Percentiles rank a stretch among this genome's conserved stretches.
These are phyloP conservation scores for Nannizzia gypsea DNA, from an alignment of 2,329 filamentous ascomycete species.

Conservation along the genomic window DNA sequence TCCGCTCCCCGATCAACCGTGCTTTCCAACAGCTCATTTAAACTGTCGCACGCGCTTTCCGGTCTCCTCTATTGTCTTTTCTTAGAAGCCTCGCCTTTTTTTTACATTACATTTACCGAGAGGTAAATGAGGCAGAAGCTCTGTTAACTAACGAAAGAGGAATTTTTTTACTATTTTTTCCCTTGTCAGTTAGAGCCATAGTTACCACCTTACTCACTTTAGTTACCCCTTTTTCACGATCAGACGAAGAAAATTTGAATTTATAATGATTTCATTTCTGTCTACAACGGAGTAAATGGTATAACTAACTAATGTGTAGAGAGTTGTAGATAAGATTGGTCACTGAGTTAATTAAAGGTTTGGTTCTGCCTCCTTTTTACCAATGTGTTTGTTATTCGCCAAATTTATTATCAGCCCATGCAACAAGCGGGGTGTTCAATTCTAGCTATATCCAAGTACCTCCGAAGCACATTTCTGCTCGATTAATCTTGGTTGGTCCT, in stretches of 20 bases:
- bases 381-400: background rate
- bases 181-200: background rate
- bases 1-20: slow-evolving; percentile 91
- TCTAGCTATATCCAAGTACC: slow-evolving; percentile 1
- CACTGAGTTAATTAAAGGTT: background rate
- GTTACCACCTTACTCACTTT: background rate
- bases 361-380: background rate
- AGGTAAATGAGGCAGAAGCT: background rate
- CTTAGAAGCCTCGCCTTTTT: background rate
- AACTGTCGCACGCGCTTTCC: slow-evolving; percentile 18
- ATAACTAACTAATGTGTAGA: too few relatives aligned
- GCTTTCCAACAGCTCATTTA: slow-evolving; percentile 97
- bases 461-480: background rate
- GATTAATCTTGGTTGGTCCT: background rate
- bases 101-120: background rate
- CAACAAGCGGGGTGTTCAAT: background rate
- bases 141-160: background rate
- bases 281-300: background rate
- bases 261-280: background rate
- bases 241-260: background rate
- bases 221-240: background rate
- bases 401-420: background rate
- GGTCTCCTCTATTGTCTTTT: background rate
- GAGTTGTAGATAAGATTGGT: background rate
- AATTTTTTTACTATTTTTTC: background rate